Evolutionary conservation across 2,329 filamentous ascomycete genomes (phyloP).

Genomic region (Aspergillus hortae): DNA sequence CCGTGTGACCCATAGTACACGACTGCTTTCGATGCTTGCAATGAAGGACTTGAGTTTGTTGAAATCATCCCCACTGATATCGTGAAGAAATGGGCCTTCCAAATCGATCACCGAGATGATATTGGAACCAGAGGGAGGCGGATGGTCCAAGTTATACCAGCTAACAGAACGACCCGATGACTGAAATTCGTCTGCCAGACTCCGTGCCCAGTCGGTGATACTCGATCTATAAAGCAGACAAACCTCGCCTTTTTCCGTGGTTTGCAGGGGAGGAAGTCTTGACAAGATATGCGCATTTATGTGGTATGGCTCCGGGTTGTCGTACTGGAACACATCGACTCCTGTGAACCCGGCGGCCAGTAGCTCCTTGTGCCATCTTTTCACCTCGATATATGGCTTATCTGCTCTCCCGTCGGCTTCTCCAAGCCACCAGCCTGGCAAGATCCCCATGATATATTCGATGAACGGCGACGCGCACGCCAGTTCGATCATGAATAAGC

Average conservation of each 20-base stretch:
- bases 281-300: slow-evolving; percentile 11
- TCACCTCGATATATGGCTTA: slow-evolving; percentile 15
- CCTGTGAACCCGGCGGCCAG: slow-evolving; percentile 17
- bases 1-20: slow-evolving; percentile 9
- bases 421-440: slow-evolving; percentile 41
- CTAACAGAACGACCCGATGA: slow-evolving; percentile 1
- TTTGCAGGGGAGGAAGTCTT: neutral
- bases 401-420: slow-evolving; percentile 14
- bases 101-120: slow-evolving; percentile 14
- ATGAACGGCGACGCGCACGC: slow-evolving; percentile 12
- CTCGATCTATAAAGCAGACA: neutral
- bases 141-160: slow-evolving; percentile 3
- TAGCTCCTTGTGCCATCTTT: slow-evolving; percentile 18
- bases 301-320: slow-evolving; percentile 9
- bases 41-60: neutral
- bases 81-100: slow-evolving; percentile 9
- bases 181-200: slow-evolving; percentile 6
- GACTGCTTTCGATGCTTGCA: neutral
- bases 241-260: neutral
- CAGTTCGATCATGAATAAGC: slow-evolving; percentile 45
- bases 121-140: neutral
- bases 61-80: slow-evolving; percentile 4
- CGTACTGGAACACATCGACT: slow-evolving; percentile 7
- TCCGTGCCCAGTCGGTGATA: slow-evolving; percentile 1
- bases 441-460: slow-evolving; percentile 29